Percentiles rank a stretch among this genome's conserved stretches.
These are phyloP conservation scores for Suillus hirtellus DNA, from an alignment of 768 basidiomycete genomes.

Conservation along the genomic window DNA sequence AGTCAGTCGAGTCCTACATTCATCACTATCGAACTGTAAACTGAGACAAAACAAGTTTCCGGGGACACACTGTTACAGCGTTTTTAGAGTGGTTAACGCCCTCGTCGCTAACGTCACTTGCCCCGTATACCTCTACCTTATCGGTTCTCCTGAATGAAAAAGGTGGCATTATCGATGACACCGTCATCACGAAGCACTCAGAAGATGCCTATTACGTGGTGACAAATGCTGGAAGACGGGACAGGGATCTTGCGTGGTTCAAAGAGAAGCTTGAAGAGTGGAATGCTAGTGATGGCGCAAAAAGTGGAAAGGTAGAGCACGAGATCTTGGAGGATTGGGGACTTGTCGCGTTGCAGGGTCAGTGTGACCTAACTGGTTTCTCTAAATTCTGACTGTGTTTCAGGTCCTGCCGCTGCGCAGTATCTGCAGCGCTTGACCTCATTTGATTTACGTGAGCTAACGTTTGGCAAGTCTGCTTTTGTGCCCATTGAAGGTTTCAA, in stretches of 20 bases:
- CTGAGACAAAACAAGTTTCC: constrained; percentile 55
- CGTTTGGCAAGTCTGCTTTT: constrained; percentile 84
- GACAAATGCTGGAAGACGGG: constrained; percentile 89
- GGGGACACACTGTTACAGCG: constrained; percentile 69
- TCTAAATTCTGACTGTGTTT: constrained; percentile 4
- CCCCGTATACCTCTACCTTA: constrained; percentile 77
- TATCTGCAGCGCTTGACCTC: constrained; percentile 78
- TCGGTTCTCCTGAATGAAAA: constrained; percentile 85
- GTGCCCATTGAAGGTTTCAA: constrained; percentile 62
- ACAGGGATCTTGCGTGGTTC: constrained; percentile 83
- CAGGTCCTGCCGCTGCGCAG: constrained; percentile 80
- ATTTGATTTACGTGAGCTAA: constrained; percentile 70
- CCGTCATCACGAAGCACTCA: constrained; percentile 85
- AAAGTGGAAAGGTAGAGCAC: constrained; percentile 67
- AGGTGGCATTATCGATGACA: constrained; percentile 97
- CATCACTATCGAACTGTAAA: neutral
- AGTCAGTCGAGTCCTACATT: constrained; percentile 44
- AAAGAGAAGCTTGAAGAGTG: constrained; percentile 65
- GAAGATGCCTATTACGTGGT: constrained; percentile 87
- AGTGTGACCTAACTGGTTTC: constrained; percentile 13
- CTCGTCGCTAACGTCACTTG: constrained; percentile 69
- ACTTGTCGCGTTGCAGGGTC: constrained; percentile 87
- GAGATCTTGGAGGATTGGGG: constrained; percentile 85
- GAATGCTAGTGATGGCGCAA: constrained; percentile 60
- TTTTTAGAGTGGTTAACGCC: constrained; percentile 93